Percentiles rank a stretch among this genome's conserved stretches.
phyloP scores from a whole-genome alignment of 768 basidiomycete species.

The Terana coerulea region DNA sequence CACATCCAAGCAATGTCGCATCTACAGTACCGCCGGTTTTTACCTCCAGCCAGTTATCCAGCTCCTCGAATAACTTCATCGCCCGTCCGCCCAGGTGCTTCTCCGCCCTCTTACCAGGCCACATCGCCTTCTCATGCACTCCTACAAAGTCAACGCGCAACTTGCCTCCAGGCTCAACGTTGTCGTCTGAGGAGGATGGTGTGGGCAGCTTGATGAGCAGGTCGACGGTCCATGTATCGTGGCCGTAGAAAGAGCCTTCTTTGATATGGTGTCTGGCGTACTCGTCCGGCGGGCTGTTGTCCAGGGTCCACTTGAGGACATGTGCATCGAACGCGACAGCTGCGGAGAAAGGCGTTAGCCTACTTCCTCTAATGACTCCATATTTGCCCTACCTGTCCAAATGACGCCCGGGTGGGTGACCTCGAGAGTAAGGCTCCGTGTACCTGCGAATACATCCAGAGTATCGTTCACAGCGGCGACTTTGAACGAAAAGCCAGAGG shows the following conservation, averaged over 20 bases:
- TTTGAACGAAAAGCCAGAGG: constrained; percentile 35
- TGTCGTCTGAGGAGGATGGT: not conserved
- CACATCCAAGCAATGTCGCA: constrained; percentile 62
- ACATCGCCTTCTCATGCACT: constrained; percentile 80
- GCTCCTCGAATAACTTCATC: constrained; percentile 68
- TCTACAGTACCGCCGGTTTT: constrained; percentile 65
- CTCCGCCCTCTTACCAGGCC: constrained; percentile 58
- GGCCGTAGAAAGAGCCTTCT: constrained; percentile 83
- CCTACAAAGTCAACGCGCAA: constrained; percentile 75
- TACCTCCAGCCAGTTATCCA: constrained; percentile 73
- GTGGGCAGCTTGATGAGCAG: constrained; percentile 58
- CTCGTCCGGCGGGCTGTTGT: constrained; percentile 73
- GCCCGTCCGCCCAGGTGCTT: constrained; percentile 50
- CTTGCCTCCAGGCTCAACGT: constrained; percentile 17
- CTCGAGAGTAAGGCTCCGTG: constrained; percentile 63
- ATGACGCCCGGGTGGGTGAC: constrained; percentile 79
- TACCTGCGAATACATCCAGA: constrained; percentile 52
- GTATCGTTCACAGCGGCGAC: constrained; percentile 57
- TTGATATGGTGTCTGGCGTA: constrained; percentile 84
- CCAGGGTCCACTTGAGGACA: constrained; percentile 80
- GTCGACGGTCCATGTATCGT: constrained; percentile 68
- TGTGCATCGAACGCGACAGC: constrained; percentile 85
- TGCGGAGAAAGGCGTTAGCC: not conserved
- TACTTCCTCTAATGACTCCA: not conserved
- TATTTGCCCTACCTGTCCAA: constrained; percentile 62